Evolutionary conservation across 176 grass and related monocot species (phyloP).

Genomic region (Eragrostis curvula): DNA sequence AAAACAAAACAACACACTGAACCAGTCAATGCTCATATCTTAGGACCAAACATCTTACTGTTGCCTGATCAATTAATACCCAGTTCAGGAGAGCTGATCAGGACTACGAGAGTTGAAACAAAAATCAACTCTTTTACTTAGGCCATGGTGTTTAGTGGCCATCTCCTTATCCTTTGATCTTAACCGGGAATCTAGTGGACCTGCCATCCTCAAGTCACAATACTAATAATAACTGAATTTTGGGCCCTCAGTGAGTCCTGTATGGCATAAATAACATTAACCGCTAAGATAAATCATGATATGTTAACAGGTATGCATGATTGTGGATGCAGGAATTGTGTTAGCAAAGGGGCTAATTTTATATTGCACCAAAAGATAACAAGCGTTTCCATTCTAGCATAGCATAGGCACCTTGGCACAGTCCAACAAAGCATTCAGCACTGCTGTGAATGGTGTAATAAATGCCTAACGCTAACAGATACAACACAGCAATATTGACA

Average conservation of each 20-base stretch:
- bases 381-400: neutral
- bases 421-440: neutral
- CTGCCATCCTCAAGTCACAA: no score
- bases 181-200: no score
- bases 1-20: neutral
- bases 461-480: conserved; percentile 11
- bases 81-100: neutral
- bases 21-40: neutral
- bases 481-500: neutral
- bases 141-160: no score
- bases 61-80: conserved; percentile 20
- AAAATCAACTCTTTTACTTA: no score
- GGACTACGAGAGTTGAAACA: neutral
- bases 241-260: no score
- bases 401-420: neutral
- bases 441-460: neutral
- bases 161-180: no score
- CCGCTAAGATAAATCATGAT: no score
- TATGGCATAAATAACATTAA: no score
- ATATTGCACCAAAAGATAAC: neutral
- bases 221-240: no score
- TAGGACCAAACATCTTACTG: neutral
- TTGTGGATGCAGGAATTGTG: no score
- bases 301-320: no score
- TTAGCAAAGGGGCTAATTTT: no score